A percentile compares a stretch with the other conserved stretches of the same genome.
Evolutionary conservation across 164 flowering plant species (phyloP).

Genomic region (Magnolia officinalis): DNA sequence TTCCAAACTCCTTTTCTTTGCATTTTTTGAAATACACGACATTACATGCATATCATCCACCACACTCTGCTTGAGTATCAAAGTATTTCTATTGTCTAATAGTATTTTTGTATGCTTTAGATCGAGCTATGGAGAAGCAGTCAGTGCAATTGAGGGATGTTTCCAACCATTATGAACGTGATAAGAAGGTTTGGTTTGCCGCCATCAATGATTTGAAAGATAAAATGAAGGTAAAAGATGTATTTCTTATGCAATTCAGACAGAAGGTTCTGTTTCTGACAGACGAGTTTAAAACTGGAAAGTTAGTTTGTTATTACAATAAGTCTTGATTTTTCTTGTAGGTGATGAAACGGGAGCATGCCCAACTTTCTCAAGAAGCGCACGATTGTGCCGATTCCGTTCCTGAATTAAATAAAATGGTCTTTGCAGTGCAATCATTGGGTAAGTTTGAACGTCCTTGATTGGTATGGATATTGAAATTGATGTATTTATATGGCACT

Average conservation of each 20-base stretch:
- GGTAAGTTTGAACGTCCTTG: slow-evolving; percentile 38
- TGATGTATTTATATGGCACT: too few species aligned
- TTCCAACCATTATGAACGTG: slow-evolving; percentile 50
- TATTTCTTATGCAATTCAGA: too few species aligned
- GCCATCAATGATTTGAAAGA: slow-evolving; percentile 46
- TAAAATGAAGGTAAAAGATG: slow-evolving; percentile 50
- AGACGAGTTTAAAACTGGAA: not conserved
- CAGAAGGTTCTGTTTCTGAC: not conserved
- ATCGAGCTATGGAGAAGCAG: slow-evolving; percentile 58
- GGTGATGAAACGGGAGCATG: slow-evolving; percentile 62
- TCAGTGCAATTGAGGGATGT: slow-evolving; percentile 41
- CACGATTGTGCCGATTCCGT: slow-evolving; percentile 77
- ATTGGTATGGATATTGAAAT: not conserved
- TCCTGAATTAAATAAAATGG: slow-evolving; percentile 77
- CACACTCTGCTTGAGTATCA: too few species aligned
- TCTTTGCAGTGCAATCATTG: slow-evolving; percentile 60
- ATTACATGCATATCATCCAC: too few species aligned
- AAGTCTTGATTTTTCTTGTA: slow-evolving; percentile 16
- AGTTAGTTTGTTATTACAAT: not conserved
- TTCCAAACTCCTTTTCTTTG: too few species aligned
- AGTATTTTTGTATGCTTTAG: slow-evolving; percentile 20
- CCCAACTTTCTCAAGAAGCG: slow-evolving; percentile 62
- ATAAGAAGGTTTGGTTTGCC: slow-evolving; percentile 51
- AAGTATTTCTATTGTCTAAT: too few species aligned
- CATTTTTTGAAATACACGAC: too few species aligned